A percentile compares a stretch with the other conserved stretches of the same genome.
Conservation (phyloP, 2,329 filamentous ascomycete genomes). For the Knufia petricola region DNA sequence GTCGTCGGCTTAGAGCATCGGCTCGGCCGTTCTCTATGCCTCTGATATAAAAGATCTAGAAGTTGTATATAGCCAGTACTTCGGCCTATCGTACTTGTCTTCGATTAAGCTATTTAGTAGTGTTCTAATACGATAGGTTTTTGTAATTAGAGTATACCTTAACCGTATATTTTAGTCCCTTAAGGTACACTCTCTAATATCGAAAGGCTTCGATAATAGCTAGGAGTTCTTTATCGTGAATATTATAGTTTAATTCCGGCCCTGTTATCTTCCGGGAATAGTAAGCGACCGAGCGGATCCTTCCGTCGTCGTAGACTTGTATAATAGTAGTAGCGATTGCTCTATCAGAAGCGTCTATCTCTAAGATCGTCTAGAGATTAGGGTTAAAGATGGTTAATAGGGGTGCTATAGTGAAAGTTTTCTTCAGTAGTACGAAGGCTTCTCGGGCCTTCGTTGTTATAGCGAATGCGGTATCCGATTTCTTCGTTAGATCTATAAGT, state of each 20-base stretch:
- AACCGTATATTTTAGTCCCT: conserved; percentile 14
- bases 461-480: conserved; percentile 5
- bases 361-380: conserved; percentile 6
- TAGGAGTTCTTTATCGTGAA: conserved; percentile 20
- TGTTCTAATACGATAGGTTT: conserved; percentile 17
- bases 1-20: conserved; percentile 14
- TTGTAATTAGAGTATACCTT: conserved; percentile 17
- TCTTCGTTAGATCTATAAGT: conserved; percentile 16
- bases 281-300: conserved; percentile 11
- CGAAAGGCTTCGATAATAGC: conserved; percentile 13
- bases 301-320: conserved; percentile 8
- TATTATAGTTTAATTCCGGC: conserved; percentile 13
- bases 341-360: conserved; percentile 15
- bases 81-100: conserved; percentile 9
- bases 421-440: conserved; percentile 10
- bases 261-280: conserved; percentile 12
- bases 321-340: conserved; percentile 10
- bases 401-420: conserved; percentile 6
- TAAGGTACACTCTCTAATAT: conserved; percentile 16
- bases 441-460: conserved; percentile 2
- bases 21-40: conserved; percentile 10
- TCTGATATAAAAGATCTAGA: conserved; percentile 14
- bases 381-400: conserved; percentile 17
- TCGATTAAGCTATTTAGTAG: conserved; percentile 12
- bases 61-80: conserved; percentile 11